Percentiles rank a stretch among this genome's conserved stretches.
Evolutionary conservation across 331 rosid genomes (phyloP).

Genomic region (Pyracantha coccinea): DNA sequence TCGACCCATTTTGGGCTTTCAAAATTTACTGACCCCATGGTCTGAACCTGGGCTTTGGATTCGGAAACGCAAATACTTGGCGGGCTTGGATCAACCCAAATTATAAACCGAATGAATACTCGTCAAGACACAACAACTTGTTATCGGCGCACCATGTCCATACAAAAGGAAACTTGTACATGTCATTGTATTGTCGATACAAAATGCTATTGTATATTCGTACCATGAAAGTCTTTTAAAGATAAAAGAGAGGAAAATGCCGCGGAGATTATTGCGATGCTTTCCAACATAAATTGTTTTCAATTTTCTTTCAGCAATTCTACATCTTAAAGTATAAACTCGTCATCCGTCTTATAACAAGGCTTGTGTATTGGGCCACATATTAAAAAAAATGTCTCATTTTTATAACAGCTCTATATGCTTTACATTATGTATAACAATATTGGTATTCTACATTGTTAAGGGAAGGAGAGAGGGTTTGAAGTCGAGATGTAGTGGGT

Average conservation of each 20-base stretch:
- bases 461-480: not conserved
- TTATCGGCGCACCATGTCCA: not conserved
- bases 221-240: not conserved
- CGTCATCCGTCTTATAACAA: not conserved
- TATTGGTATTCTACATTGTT: not conserved
- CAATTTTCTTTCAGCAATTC: too few relatives aligned
- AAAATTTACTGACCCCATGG: not conserved
- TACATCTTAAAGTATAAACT: not conserved
- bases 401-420: too few relatives aligned
- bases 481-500: not conserved
- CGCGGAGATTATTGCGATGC: too few relatives aligned
- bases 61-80: not conserved
- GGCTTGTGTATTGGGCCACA: too few relatives aligned
- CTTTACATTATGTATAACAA: not conserved
- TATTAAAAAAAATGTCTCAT: too few relatives aligned
- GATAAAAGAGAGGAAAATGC: not conserved
- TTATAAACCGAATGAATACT: not conserved
- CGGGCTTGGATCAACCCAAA: not conserved
- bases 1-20: not conserved
- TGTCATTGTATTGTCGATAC: not conserved
- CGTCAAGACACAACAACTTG: not conserved
- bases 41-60: not conserved
- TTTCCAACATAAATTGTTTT: too few relatives aligned
- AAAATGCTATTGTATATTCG: not conserved
- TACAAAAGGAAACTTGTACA: not conserved